Percentiles rank a stretch among this genome's conserved stretches.
phyloP scores from a whole-genome alignment of 495 filamentous ascomycete genomes.

The Penicillium psychrofluorescens region DNA sequence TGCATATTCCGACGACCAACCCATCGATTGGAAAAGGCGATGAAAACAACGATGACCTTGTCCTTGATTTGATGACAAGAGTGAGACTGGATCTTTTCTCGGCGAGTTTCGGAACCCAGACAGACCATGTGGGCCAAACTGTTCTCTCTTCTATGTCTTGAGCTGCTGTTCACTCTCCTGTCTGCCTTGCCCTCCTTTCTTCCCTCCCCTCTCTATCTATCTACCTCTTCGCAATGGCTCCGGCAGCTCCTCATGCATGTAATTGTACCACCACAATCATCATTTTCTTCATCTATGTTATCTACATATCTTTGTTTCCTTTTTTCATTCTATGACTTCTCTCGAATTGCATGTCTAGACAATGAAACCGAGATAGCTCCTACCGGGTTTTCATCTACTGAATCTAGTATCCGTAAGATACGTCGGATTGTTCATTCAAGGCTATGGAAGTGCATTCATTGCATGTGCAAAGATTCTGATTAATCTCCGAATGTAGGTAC shows the following conservation, averaged over 20 bases:
- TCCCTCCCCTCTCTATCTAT: slow-evolving; percentile 12
- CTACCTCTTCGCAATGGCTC: slow-evolving; percentile 17
- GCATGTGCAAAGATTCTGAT: too few relatives aligned
- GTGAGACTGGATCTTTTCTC: too few relatives aligned
- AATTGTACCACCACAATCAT: slow-evolving; percentile 35
- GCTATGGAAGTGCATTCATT: too few relatives aligned
- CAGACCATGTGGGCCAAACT: not conserved
- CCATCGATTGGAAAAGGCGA: not conserved
- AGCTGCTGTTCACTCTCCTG: not conserved
- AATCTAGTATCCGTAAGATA: too few relatives aligned
- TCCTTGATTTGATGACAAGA: not conserved
- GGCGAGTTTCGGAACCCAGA: too few relatives aligned
- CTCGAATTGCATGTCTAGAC: slow-evolving; percentile 21
- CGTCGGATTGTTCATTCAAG: too few relatives aligned
- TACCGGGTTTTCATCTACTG: not conserved
- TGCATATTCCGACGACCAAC: too few relatives aligned
- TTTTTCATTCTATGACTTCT: slow-evolving; percentile 18
- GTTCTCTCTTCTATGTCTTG: not conserved
- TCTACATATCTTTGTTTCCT: slow-evolving; percentile 13
- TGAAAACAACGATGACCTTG: not conserved
- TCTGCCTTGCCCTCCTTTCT: slow-evolving; percentile 2
- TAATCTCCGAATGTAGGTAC: too few relatives aligned
- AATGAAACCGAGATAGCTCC: slow-evolving; percentile 23
- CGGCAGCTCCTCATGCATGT: slow-evolving; percentile 38
- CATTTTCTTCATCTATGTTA: slow-evolving; percentile 15